These are phyloP conservation scores for Gloeophyllum trabeum DNA, from an alignment of 768 basidiomycete species.

Conservation along the genomic window DNA sequence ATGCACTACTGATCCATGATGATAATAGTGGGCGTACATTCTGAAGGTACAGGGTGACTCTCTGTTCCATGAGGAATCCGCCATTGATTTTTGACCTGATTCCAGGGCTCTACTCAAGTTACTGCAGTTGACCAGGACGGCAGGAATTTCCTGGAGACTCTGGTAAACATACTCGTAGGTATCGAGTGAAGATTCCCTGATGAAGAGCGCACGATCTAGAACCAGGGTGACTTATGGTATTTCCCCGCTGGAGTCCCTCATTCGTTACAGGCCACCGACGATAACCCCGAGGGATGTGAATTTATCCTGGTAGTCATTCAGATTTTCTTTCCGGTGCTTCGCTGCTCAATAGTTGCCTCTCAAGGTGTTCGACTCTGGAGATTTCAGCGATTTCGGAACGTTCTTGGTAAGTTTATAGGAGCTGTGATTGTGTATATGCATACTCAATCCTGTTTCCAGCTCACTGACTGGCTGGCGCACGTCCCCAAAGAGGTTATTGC, in stretches of 20 bases:
- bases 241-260: constrained; percentile 17
- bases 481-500: constrained; percentile 16
- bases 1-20: constrained; percentile 4
- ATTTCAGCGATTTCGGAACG: constrained; percentile 40
- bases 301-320: constrained; percentile 16
- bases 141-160: constrained; percentile 35
- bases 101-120: constrained; percentile 39
- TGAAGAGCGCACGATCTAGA: constrained; percentile 11
- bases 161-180: constrained; percentile 23
- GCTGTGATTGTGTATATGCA: constrained; percentile 14
- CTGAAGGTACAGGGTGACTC: constrained; percentile 14
- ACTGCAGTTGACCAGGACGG: constrained; percentile 36
- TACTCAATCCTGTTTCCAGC: constrained; percentile 14
- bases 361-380: constrained; percentile 39
- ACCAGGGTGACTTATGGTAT: constrained; percentile 21
- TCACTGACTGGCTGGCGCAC: constrained; percentile 16
- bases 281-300: constrained; percentile 19
- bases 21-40: constrained; percentile 19
- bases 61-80: background rate
- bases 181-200: background rate
- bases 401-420: constrained; percentile 27
- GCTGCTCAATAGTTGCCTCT: constrained; percentile 9
- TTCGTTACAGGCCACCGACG: constrained; percentile 14
- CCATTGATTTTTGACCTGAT: background rate
- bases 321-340: background rate